Percentiles rank a stretch among this genome's conserved stretches.
Conservation (phyloP, 2,329 filamentous ascomycete species). For the Fusarium siculi region DNA sequence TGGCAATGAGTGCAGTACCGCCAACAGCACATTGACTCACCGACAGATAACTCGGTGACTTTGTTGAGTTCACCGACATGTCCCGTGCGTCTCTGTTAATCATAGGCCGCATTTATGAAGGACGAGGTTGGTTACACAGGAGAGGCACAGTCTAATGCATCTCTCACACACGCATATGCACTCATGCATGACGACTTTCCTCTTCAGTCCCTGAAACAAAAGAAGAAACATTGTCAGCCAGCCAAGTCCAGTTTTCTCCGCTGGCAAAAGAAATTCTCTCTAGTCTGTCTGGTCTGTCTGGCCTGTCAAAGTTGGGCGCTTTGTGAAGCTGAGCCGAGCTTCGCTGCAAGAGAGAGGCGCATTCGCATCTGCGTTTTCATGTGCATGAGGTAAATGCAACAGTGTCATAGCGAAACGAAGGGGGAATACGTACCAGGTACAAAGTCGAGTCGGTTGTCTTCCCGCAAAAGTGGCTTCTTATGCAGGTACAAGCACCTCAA, state of each 20-base stretch:
- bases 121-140: constrained; percentile 13
- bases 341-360: constrained; percentile 25
- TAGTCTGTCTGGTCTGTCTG: background rate
- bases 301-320: constrained; percentile 14
- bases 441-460: constrained; percentile 33
- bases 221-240: background rate
- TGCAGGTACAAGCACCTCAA: constrained; percentile 34
- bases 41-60: constrained; percentile 15
- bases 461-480: constrained; percentile 37
- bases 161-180: constrained; percentile 2
- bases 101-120: constrained; percentile 11
- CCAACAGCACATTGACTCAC: constrained; percentile 1
- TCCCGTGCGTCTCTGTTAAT: constrained; percentile 8
- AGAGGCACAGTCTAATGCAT: constrained; percentile 5
- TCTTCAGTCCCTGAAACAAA: constrained; percentile 16
- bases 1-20: background rate
- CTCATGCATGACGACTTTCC: background rate
- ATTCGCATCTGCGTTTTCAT: constrained; percentile 2
- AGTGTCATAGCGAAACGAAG: background rate
- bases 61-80: constrained; percentile 24
- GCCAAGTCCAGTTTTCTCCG: background rate
- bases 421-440: constrained; percentile 8
- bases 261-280: background rate
- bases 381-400: background rate
- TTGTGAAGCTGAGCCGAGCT: constrained; percentile 24